Evolutionary conservation across 129 eudicot genomes (phyloP), one percentile per base, ranked within the genome.

Genomic region (Arctium minus): DNA sequence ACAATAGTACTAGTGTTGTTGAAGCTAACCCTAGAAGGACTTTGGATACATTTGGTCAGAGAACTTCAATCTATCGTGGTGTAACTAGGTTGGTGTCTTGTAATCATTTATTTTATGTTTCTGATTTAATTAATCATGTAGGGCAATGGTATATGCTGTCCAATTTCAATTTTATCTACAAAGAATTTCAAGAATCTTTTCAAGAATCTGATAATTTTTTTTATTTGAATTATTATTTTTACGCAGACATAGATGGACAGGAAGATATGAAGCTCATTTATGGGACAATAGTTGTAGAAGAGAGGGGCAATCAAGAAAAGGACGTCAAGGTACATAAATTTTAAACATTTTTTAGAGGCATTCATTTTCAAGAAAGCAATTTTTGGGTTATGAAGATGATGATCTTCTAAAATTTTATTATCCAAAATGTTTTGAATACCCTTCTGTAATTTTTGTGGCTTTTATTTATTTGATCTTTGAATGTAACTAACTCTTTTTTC

Each of bases 211-310:
- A 60, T 70, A 15, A 39, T 48, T 4, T 8, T 4, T 9, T 56
- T 4, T 62, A 17, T 72, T 27, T 36, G 36, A 67, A 29, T 70
- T 42, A 29, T 70, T 42, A 5, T 17, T 0, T 29, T 64, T 8
- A 46, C 76, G 18, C 33, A 96, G 99, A 92, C 99, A 96, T 91
- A 91, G 99, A 87, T 96, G 99, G 99, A 95, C 99, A 0, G 99
- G 99, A 30, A 88, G 99, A 84, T 95, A 95, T 90, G 99, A 95
- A 92, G 99, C 99, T 27, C 99, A 95, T 89, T 88, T 95, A 5
- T 95, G 99, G 99, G 99, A 95, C 62, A 95, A 96, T 83, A 96
- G 98, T 75, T 96, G 99, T 88, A 91, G 99, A 85, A 93, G 99
- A 85, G 99, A 96, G 89, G 99, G 99, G 8, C 99, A 96, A 78